phyloP scores from a whole-genome alignment of 768 basidiomycete species.

The Neoboletus brunneissimus region DNA sequence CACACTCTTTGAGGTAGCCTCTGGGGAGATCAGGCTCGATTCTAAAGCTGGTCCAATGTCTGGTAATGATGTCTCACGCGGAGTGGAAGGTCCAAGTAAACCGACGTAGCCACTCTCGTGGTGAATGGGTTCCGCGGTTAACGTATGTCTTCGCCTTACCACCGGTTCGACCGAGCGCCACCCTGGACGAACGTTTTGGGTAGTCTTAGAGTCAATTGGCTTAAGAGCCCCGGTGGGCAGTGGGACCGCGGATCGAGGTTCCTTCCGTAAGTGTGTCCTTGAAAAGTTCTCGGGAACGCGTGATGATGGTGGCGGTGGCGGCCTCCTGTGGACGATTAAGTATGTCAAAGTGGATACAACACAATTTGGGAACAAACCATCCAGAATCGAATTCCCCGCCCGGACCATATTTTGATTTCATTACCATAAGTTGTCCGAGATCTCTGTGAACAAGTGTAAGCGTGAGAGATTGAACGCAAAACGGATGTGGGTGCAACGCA shows the following conservation, averaged over 20 bases:
- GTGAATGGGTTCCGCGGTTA: no score
- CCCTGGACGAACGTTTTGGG: not conserved
- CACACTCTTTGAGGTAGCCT: not conserved
- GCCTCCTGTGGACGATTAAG: not conserved
- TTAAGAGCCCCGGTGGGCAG: no score
- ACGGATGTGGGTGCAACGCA: not conserved
- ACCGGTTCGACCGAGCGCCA: not conserved
- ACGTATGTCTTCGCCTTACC: not conserved
- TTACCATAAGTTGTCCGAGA: not conserved
- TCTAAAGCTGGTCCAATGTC: not conserved
- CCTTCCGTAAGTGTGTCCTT: not conserved
- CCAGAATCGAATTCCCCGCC: not conserved
- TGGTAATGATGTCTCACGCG: not conserved
- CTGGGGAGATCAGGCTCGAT: not conserved
- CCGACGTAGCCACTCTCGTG: not conserved
- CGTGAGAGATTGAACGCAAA: not conserved
- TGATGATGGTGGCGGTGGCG: not conserved
- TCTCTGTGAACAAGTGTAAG: not conserved
- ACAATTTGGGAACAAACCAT: not conserved
- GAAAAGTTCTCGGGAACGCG: not conserved
- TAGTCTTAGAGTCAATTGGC: not conserved
- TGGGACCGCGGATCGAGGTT: not conserved
- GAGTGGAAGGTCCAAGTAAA: not conserved
- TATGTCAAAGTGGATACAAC: not conserved
- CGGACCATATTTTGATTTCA: not conserved